These are phyloP conservation scores for Neltuma alba DNA, from an alignment of 306 rosid species.

Conservation along the genomic window DNA sequence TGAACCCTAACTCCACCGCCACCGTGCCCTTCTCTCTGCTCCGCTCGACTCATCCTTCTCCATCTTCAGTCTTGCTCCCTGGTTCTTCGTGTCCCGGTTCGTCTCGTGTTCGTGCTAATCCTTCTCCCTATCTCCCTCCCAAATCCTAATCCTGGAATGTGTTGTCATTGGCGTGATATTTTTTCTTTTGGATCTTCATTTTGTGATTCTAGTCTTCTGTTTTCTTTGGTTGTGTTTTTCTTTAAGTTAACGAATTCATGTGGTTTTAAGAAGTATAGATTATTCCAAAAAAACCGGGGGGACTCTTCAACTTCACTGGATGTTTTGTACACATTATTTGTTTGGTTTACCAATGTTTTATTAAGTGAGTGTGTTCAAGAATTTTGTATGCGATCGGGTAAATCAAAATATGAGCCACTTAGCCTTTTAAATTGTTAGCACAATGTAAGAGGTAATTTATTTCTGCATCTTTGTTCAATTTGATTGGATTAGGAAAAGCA, in stretches of 20 bases:
- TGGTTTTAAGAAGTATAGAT: neutral
- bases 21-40: no score
- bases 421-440: neutral
- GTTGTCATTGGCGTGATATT: neutral
- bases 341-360: neutral
- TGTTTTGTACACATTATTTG: neutral
- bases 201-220: neutral
- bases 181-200: neutral
- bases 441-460: neutral
- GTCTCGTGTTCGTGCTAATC: no score
- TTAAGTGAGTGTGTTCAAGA: neutral
- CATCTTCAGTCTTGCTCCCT: no score
- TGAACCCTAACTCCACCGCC: no score
- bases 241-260: neutral
- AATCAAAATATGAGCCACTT: neutral
- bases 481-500: neutral
- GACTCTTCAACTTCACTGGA: neutral
- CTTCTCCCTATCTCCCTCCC: no score
- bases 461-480: neutral
- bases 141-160: no score
- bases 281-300: neutral
- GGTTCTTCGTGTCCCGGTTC: no score
- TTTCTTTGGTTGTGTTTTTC: neutral
- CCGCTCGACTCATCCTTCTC: no score
- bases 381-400: neutral